Evolutionary conservation across 257 asterid species (phyloP).

Genomic region (Paulownia fortunei): DNA sequence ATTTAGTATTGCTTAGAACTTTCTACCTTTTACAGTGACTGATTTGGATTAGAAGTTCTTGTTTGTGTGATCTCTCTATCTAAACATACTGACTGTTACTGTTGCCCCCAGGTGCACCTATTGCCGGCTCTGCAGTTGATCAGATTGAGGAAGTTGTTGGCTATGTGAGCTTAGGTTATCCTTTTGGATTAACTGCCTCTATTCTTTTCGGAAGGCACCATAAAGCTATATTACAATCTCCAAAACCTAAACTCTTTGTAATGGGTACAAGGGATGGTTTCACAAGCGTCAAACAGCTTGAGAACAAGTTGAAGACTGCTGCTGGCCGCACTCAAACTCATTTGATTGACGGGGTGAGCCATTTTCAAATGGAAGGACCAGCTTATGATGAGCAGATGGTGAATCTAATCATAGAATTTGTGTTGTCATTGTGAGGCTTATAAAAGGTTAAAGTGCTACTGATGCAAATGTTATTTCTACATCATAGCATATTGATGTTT

Average conservation of each 20-base stretch:
- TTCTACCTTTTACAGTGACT: background rate
- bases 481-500: background rate
- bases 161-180: conserved; percentile 78
- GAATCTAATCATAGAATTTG: conserved; percentile 52
- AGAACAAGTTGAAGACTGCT: conserved; percentile 72
- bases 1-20: background rate
- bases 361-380: conserved; percentile 90
- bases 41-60: background rate
- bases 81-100: background rate
- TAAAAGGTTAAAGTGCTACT: background rate
- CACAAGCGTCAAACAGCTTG: conserved; percentile 80
- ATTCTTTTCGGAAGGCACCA: conserved; percentile 84
- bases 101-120: conserved; percentile 62
- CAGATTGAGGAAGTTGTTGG: conserved; percentile 61
- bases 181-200: conserved; percentile 80
- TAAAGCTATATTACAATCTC: conserved; percentile 60
- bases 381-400: conserved; percentile 76
- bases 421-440: conserved; percentile 43
- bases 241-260: conserved; percentile 83
- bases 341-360: conserved; percentile 76
- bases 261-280: conserved; percentile 89
- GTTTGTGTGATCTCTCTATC: background rate
- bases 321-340: conserved; percentile 59
- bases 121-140: conserved; percentile 87
- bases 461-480: conserved; percentile 10